These are phyloP conservation scores for Plantago ovata DNA, from an alignment of 257 asterid genomes.

Conservation along the genomic window DNA sequence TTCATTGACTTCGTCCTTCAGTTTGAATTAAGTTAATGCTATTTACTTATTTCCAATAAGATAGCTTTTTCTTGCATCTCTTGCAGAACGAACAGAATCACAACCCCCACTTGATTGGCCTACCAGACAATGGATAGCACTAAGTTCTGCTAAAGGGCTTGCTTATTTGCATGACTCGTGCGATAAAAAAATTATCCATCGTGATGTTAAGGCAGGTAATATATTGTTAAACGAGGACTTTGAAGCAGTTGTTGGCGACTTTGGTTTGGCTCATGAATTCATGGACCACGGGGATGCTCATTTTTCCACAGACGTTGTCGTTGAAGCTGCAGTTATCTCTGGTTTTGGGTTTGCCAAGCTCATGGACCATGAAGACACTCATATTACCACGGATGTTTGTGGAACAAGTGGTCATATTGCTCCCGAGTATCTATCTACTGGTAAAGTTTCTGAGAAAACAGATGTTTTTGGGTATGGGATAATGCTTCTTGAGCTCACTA, in stretches of 20 bases:
- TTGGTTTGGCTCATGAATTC: constrained; percentile 58
- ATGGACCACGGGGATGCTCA: constrained; percentile 45
- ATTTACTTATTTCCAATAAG: neutral
- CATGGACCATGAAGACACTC: constrained; percentile 15
- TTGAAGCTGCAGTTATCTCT: too few relatives aligned
- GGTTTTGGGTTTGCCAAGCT: too few relatives aligned
- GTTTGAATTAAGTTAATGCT: neutral
- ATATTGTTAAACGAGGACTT: constrained; percentile 53
- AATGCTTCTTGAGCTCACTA: constrained; percentile 93
- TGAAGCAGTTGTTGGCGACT: constrained; percentile 66
- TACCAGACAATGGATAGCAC: constrained; percentile 39
- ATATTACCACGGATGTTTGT: constrained; percentile 56
- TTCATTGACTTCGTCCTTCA: neutral
- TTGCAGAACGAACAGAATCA: constrained; percentile 25
- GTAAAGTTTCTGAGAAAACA: constrained; percentile 42
- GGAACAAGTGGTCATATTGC: constrained; percentile 71
- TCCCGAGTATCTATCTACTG: constrained; percentile 52
- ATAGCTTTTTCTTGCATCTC: neutral
- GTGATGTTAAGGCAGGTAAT: constrained; percentile 63
- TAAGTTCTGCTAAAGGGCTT: constrained; percentile 59
- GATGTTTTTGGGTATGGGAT: too few relatives aligned
- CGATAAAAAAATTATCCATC: constrained; percentile 56
- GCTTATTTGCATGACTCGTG: constrained; percentile 60
- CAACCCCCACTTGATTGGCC: constrained; percentile 41
- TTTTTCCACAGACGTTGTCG: too few relatives aligned